Evolutionary conservation across 2,329 filamentous ascomycete species (phyloP), one percentile per base, ranked within the genome.

Genomic region (Pseudogymnoascus sp.): DNA sequence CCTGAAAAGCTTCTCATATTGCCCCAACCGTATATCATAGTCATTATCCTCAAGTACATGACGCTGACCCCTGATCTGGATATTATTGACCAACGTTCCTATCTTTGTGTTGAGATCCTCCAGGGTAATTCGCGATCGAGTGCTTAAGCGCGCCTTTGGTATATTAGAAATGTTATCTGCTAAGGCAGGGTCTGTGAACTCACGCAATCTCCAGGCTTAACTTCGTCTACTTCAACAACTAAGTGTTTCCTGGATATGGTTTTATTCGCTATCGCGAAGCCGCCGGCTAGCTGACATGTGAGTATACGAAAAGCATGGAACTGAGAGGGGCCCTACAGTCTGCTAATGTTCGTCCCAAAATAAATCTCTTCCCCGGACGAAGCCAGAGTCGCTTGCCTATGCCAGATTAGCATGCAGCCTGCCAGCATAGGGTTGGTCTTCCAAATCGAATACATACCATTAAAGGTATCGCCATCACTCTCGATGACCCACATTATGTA

Each of bases 231-330:
- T 44, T 86, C 82, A 61, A 99, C 86, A 33, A 87, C 87, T 67
- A 97, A 78, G 75, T 99, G 95, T 71, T 95, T 91, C 63, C 93
- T 83, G 33, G 95, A 99, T 59, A 99, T 90, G 1, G 88, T 89
- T 71, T 89, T 90, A 71, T 95, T 84, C 5, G 87, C 84, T 68
- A 96, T 89, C 24, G 83, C 86, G 68, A 90, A 77, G 70, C 83
- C 85, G 2, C 85, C 84, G 62, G 84, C 87, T 90, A 50, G 67
- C 40, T 59, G 38, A 16, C 53, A 26, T 47, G 40, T 16, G 44
- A 7, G n/a, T 19, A 62, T 10, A 68, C 38, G 16, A 62, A 47
- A 33, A 21, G 24, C 5, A 21, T 56, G 4, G 10, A 11, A 33
- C 29, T 13, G 6, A 21, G 29, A 38, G 59, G 64, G 38, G 64